phyloP scores from a whole-genome alignment of 2,329 filamentous ascomycete species.

The Dactylonectria macrodidyma region DNA sequence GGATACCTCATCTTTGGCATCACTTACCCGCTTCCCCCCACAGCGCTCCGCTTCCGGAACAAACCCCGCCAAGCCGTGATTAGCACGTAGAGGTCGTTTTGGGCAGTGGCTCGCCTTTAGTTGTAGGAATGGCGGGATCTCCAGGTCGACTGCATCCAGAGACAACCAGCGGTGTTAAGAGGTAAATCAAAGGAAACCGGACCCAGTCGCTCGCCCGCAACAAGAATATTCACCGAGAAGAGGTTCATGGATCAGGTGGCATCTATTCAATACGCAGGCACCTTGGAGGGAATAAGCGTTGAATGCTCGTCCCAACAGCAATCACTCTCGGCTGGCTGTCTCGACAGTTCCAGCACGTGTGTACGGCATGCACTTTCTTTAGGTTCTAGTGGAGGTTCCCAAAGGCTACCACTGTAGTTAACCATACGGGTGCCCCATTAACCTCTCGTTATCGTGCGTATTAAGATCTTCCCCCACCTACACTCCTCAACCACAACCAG shows the following conservation, averaged over 20 bases:
- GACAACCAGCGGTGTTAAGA: neutral
- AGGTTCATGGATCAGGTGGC: neutral
- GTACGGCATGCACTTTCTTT: neutral
- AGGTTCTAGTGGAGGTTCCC: neutral
- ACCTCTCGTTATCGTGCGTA: slow-evolving; percentile 11
- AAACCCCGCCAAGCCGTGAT: neutral
- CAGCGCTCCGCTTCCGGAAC: neutral
- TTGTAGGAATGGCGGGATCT: neutral
- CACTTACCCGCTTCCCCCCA: neutral
- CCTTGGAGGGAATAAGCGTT: neutral
- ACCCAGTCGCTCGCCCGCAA: neutral
- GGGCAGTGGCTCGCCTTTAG: neutral
- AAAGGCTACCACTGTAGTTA: no score
- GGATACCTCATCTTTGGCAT: slow-evolving; percentile 2
- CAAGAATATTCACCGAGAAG: neutral
- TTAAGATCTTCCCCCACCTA: slow-evolving; percentile 22
- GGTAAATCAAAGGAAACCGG: neutral
- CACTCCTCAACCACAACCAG: slow-evolving; percentile 16
- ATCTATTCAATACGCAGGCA: neutral
- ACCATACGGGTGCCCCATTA: neutral
- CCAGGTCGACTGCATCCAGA: neutral
- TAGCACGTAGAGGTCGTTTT: neutral
- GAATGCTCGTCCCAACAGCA: neutral
- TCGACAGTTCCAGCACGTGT: neutral
- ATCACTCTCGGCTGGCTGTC: neutral